Conservation (phyloP, 441 rosid genomes). For the Macaranga tanarius region DNA sequence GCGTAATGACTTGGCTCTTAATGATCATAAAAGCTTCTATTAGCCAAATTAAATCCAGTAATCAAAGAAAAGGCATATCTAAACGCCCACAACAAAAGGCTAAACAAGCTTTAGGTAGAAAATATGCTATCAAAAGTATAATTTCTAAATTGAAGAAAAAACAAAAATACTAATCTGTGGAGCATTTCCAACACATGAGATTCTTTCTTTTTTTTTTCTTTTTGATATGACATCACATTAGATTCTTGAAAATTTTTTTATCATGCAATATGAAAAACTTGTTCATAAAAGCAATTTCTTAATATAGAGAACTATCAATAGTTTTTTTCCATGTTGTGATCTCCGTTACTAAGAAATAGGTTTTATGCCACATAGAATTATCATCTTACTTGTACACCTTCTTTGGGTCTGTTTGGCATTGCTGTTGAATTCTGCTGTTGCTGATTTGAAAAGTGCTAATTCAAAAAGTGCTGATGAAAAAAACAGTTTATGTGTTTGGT, state of each 20-base stretch:
- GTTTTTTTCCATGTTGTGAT: no score
- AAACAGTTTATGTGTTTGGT: no score
- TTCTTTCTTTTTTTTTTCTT: no score
- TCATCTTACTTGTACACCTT: constrained; percentile 1
- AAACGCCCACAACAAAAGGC: neutral
- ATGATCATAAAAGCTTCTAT: neutral
- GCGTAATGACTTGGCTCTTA: neutral
- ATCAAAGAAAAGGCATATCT: neutral
- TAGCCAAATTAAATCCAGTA: neutral
- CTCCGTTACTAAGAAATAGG: constrained; percentile 1
- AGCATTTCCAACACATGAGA: neutral
- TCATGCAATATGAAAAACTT: neutral
- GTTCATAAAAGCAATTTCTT: constrained; percentile 6
- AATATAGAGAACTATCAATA: neutral
- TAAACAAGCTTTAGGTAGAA: neutral
- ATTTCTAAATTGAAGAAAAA: neutral
- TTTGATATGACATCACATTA: neutral
- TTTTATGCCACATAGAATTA: neutral
- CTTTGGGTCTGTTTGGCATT: no score
- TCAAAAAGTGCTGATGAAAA: no score
- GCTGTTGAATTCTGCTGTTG: no score
- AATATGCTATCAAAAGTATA: neutral
- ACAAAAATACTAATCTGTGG: neutral
- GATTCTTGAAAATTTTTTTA: neutral
- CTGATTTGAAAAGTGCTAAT: no score